Base-by-base conservation (phyloP, 176 grass and related monocot genomes). In the Aechmea fasciata region DNA sequence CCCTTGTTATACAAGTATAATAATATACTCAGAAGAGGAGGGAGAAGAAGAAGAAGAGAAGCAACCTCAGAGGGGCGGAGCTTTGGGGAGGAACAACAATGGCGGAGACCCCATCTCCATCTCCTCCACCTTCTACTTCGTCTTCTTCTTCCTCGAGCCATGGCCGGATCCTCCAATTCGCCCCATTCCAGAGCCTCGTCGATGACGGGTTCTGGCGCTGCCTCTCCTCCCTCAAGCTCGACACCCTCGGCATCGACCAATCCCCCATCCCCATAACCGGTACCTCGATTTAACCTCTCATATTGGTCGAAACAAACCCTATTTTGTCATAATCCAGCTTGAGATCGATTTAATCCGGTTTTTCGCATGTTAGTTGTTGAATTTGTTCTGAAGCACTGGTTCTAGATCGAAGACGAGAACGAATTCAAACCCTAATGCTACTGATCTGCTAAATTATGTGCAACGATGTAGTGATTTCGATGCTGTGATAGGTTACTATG, bases 201-300 rank as follows among this genome's bases (percentile, higher is more conserved):
- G 72, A 77, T 20, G 64, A 17, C 52, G 73, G 41, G 0, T 97
- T 97, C 68, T 77, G 93, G 79, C 68, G 79, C 48, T 79, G 81
- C 14, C 74, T 97, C 64, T 83, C 81, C 55, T 52, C 74, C 65
- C 81, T 85, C 69, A 97, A 97, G 79, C 86, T 97, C 51, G 89
- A 97, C 69, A 79, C 87, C 69, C 84, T 97, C 71, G 71, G 89
- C 77, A 78, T 83, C 68, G 89, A 92, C 26, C 81, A 97, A 79
- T 85, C 86, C 14, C 89, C 89, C 2, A 49, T 92, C 52, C 68
- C 84, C 50, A 79, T 97, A 61, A 83, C 74, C 6, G 93, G 92
- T 88, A 11, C 33, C 33, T 41, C 4, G 33, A 41, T 41, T 41
- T 41, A 41, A 41, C 33, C 33, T 41, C 33, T 41, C 33, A 41